These are phyloP conservation scores for Ustilago curta DNA, from an alignment of 1,284 basidiomycete species.

Conservation along the genomic window DNA sequence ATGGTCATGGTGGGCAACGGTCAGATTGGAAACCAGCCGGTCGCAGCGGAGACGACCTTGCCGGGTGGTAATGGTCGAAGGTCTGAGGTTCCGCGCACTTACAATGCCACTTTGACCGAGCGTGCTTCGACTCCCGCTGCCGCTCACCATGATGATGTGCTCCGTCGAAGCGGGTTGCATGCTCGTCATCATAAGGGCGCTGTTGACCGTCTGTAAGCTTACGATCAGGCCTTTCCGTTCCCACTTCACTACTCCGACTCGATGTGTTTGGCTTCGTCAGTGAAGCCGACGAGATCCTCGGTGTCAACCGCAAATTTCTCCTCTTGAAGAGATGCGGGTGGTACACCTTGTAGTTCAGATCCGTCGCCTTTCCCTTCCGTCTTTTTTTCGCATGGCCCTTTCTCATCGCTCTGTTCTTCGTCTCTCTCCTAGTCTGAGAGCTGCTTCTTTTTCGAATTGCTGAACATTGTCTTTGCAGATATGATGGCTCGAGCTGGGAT, in stretches of 20 bases:
- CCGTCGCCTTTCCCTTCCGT: conserved; percentile 2
- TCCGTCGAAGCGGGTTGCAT: conserved; percentile 33
- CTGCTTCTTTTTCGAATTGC: neutral
- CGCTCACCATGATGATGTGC: conserved; percentile 15
- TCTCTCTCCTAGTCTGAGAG: neutral
- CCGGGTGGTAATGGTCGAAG: conserved; percentile 13
- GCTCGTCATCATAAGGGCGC: conserved; percentile 35
- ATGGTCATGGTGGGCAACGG: conserved; percentile 66
- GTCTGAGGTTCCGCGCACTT: conserved; percentile 1
- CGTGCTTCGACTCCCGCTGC: conserved; percentile 2
- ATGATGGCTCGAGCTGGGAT: neutral
- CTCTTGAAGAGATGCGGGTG: neutral
- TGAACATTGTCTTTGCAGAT: neutral
- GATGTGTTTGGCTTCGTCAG: neutral
- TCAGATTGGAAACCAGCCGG: conserved; percentile 51
- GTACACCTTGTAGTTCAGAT: conserved; percentile 27
- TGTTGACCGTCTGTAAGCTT: conserved; percentile 26
- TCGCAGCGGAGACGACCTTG: conserved; percentile 24
- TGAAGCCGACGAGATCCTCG: conserved; percentile 21
- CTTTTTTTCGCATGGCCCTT: neutral
- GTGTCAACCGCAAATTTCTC: neutral
- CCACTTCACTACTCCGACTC: neutral
- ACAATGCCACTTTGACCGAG: conserved; percentile 11
- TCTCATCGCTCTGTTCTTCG: neutral
- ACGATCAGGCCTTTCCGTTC: neutral